Percentiles rank a stretch among this genome's conserved stretches.
phyloP scores from a whole-genome alignment of 73 alveolate genomes.

The Diophrys appendiculata region DNA sequence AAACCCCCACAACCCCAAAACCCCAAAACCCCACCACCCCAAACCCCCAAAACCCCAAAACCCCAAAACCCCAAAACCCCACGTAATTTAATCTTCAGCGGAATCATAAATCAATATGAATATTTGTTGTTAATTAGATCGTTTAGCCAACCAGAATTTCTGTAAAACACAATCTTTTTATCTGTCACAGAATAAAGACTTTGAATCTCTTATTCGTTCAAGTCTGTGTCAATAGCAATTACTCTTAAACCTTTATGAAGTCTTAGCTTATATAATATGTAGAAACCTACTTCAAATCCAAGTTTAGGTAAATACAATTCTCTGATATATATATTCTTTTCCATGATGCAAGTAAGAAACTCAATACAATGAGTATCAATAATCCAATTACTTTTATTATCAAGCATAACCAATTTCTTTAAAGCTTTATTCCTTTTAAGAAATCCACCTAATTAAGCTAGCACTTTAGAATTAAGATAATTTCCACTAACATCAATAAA shows the following conservation, averaged over 20 bases:
- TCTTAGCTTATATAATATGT: neutral
- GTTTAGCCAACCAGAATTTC: neutral
- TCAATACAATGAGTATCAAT: neutral
- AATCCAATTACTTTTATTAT: neutral
- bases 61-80: no score
- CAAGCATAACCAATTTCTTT: neutral
- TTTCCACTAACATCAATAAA: neutral
- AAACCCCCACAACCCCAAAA: no score
- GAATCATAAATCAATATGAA: no score
- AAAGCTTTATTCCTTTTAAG: neutral
- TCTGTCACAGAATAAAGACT: neutral
- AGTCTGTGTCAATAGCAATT: neutral
- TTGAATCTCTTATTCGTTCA: neutral
- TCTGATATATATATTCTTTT: neutral
- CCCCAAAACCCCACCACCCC: no score
- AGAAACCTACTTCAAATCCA: neutral
- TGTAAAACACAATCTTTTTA: neutral
- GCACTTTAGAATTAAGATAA: neutral
- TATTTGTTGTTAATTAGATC: no score
- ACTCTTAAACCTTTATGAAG: neutral
- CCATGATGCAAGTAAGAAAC: neutral
- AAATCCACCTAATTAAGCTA: neutral
- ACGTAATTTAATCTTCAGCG: no score
- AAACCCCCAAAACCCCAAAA: no score
- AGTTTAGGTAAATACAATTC: neutral